Evolutionary conservation across 2,329 filamentous ascomycete species (phyloP).

Genomic region (Pyricularia sp.): DNA sequence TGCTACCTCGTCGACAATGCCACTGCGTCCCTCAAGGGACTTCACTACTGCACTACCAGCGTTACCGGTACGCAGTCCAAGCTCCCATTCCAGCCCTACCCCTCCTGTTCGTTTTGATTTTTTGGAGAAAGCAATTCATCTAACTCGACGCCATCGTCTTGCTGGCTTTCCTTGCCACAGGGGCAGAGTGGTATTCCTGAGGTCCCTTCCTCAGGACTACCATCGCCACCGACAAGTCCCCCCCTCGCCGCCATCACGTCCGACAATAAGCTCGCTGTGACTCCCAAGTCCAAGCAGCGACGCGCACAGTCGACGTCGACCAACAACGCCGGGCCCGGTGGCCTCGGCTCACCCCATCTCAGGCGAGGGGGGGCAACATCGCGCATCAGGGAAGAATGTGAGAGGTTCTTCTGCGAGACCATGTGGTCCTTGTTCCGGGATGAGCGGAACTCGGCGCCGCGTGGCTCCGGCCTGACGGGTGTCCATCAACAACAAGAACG

Average conservation of each 20-base stretch:
- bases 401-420: slow-evolving; percentile 99
- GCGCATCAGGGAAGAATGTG: slow-evolving; percentile 98
- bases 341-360: slow-evolving; percentile 15
- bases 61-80: slow-evolving; percentile 53
- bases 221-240: slow-evolving; percentile 81
- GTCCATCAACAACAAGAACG: slow-evolving; percentile 35
- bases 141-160: slow-evolving; percentile 9
- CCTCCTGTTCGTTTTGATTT: slow-evolving; percentile 9
- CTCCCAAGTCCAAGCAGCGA: slow-evolving; percentile 42
- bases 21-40: slow-evolving; percentile 63
- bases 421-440: slow-evolving; percentile 90
- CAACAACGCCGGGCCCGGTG: slow-evolving; percentile 28
- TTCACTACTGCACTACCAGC: slow-evolving; percentile 94
- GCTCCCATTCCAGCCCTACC: background rate
- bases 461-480: slow-evolving; percentile 84
- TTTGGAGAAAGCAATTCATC: slow-evolving; percentile 5
- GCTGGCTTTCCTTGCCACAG: slow-evolving; percentile 24
- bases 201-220: slow-evolving; percentile 75
- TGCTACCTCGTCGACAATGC: slow-evolving; percentile 74
- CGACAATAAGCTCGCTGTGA: slow-evolving; percentile 57
- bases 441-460: slow-evolving; percentile 73
- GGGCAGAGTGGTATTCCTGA: slow-evolving; percentile 93
- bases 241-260: slow-evolving; percentile 69
- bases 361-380: slow-evolving; percentile 83
- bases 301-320: slow-evolving; percentile 16